A percentile compares a stretch with the other conserved stretches of the same genome.
phyloP scores from a whole-genome alignment of 2,329 filamentous ascomycete genomes.

The Colletotrichum tamarilloi region DNA sequence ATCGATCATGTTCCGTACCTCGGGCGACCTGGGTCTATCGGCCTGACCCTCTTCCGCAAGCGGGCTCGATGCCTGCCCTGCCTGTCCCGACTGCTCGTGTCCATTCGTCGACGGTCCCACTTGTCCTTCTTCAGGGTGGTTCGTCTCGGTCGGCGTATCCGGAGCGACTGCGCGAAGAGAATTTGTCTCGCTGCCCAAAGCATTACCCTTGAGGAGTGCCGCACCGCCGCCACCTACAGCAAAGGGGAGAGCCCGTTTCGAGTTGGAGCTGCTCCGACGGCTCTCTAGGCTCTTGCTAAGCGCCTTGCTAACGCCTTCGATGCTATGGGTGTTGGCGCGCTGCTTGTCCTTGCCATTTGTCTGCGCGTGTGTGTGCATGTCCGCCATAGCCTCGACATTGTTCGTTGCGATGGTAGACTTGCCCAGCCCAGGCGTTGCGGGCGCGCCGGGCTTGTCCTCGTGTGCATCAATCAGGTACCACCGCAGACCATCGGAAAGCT shows the following conservation, averaged over 20 bases:
- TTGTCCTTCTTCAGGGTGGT: slow-evolving; percentile 51
- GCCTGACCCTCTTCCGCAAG: slow-evolving; percentile 22
- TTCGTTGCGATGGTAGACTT: slow-evolving; percentile 93
- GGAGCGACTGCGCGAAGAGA: slow-evolving; percentile 62
- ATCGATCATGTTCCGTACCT: slow-evolving; percentile 66
- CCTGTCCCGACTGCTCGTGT: slow-evolving; percentile 21
- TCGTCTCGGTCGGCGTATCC: slow-evolving; percentile 53
- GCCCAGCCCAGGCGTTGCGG: slow-evolving; percentile 89
- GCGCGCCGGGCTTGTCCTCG: slow-evolving; percentile 92
- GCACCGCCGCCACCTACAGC: slow-evolving; percentile 49
- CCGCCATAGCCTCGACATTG: slow-evolving; percentile 87
- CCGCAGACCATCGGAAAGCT: slow-evolving; percentile 90
- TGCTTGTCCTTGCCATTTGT: slow-evolving; percentile 55
- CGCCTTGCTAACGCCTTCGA: slow-evolving; percentile 80
- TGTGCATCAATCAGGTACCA: slow-evolving; percentile 96
- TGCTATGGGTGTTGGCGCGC: slow-evolving; percentile 63
- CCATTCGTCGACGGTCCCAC: slow-evolving; percentile 20
- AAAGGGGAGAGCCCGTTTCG: slow-evolving; percentile 78
- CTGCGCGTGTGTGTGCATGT: slow-evolving; percentile 64
- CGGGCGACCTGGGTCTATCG: slow-evolving; percentile 42
- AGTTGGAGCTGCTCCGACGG: slow-evolving; percentile 87
- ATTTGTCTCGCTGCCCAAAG: slow-evolving; percentile 68
- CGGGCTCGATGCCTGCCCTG: slow-evolving; percentile 9
- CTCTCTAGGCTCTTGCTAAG: slow-evolving; percentile 91
- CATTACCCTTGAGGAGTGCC: slow-evolving; percentile 59